Base-by-base conservation (phyloP, 2,329 filamentous ascomycete genomes). In the Ophiostoma novo-ulmi region DNA sequence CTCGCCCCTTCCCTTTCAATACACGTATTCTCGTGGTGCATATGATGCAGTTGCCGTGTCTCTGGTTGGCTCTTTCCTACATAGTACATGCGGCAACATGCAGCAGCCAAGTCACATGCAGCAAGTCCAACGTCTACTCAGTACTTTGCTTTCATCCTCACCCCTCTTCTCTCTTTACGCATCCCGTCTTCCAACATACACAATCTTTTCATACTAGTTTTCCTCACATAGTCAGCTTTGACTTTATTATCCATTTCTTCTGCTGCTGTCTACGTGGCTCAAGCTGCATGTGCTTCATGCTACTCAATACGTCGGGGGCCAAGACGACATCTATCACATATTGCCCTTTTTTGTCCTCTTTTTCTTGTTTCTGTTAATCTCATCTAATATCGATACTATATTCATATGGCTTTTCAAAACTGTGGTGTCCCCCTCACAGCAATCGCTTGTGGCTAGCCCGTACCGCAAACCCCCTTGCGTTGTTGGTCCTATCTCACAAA, bases 1-100 rank as follows among this genome's bases (percentile, higher is more conserved):
- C 11, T 3, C 52, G n/a, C 52, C 22, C n/a, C 52, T 26, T 1
- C 52, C 52, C 4, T 58, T 58, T 26, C 8, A 4, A 58, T 58
- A 58, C 52, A 58, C 52, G 52, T 58, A 58, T 58, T 26, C 44
- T 48, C 44, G 44, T 48, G 44, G 44, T 48, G 44, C 44, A 48
- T 48, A 48, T 48, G 44, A 20, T 48, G 44, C 22, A 31, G 52
- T 26, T 8, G n/a, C 6, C 10, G 52, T 26, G 52, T 26, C 52
- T 17, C n/a, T 58, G n/a, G 22, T 58, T 58, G 52, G 52, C 52
- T 58, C 52, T 58, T 58, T 58, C 52, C 52, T 13, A 6, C 52
- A 26, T 22, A 4, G 52, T n/a, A n/a, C n/a, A n/a, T n/a, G n/a
- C n/a, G n/a, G n/a, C n/a, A 31, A 17, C 52, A 58, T 58, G 52